Percentiles rank a stretch among this genome's conserved stretches.
These are phyloP conservation scores for Verticillium albo-atrum DNA, from an alignment of 2,329 filamentous ascomycete genomes.

Conservation along the genomic window DNA sequence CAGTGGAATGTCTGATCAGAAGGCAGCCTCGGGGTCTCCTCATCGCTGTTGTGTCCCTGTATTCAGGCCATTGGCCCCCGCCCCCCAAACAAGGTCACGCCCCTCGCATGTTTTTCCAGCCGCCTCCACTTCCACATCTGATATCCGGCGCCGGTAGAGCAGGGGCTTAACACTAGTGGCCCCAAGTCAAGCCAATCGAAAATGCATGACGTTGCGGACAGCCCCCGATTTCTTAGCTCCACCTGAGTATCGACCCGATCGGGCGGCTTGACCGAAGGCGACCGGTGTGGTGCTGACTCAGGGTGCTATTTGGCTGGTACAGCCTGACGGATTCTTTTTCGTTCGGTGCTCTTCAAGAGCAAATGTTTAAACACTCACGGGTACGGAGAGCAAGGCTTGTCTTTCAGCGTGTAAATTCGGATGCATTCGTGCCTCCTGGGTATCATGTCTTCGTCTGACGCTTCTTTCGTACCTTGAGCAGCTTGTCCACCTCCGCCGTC, in stretches of 20 bases:
- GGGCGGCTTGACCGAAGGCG: background rate
- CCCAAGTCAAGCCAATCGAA: background rate
- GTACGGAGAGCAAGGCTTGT: too few species aligned
- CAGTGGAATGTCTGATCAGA: background rate
- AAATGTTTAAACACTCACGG: too few species aligned
- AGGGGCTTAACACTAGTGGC: background rate
- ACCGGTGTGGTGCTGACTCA: background rate
- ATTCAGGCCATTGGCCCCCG: background rate
- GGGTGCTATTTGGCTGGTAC: background rate
- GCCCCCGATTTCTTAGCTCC: background rate
- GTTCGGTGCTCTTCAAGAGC: too few species aligned
- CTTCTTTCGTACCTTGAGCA: conserved; percentile 52
- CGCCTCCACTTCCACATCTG: background rate
- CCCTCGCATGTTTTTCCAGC: background rate
- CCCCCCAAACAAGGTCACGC: background rate
- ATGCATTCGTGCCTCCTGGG: background rate
- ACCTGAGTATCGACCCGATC: background rate
- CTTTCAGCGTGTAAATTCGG: too few species aligned
- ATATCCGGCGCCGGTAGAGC: background rate
- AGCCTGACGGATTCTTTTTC: background rate
- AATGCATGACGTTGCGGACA: conserved; percentile 1
- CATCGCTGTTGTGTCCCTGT: background rate
- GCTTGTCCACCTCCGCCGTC: conserved; percentile 61
- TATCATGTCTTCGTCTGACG: conserved; percentile 15
- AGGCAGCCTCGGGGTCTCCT: background rate